Evolutionary conservation across 129 eudicot genomes (phyloP), one percentile per base, ranked within the genome.

Genomic region (Logfia minima): DNA sequence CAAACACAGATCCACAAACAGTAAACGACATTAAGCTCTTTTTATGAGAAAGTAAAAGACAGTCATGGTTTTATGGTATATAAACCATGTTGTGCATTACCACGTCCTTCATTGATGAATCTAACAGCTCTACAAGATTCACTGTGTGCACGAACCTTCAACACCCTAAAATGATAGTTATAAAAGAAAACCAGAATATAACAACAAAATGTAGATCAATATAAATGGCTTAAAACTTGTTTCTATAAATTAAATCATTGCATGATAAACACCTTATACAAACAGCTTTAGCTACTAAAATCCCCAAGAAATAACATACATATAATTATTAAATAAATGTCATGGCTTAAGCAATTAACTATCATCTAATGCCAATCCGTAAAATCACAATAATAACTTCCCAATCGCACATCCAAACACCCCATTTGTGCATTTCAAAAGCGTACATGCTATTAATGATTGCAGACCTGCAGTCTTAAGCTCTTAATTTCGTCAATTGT

Each of bases 41-140:
- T 58, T 35, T 56, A 8, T 29, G 55, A 31, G 21, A 7, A 80
- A 48, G 29, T 28, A 21, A 61, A 13, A 48, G n/a, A 3, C 2
- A 28, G 29, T 48, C 76, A 72, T 29, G 28, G 14, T 52, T 63
- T 22, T 16, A 31, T 17, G 11, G 35, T 68, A 76, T 8, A 28
- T 61, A 63, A 56, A 56, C 48, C 59, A 11, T 6, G 22, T 48
- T n/a, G 18, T 24, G 21, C 59, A 75, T 83, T 88, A 93, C 98
- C 98, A 16, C 87, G 90, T 64, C 98, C 98, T 45, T 91, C 97
- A n/a, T 89, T 87, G 71, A 93, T 85, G 81, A 93, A 93, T 59
- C 98, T 89, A 72, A 85, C 83, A 18, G 98, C 87, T 86, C 98
- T 89, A 79, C 97, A 87, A 23, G 98, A 90, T 83, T 91, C 89